Conservation (phyloP, 805 yeast genomes). For the Yarrowia sp. region DNA sequence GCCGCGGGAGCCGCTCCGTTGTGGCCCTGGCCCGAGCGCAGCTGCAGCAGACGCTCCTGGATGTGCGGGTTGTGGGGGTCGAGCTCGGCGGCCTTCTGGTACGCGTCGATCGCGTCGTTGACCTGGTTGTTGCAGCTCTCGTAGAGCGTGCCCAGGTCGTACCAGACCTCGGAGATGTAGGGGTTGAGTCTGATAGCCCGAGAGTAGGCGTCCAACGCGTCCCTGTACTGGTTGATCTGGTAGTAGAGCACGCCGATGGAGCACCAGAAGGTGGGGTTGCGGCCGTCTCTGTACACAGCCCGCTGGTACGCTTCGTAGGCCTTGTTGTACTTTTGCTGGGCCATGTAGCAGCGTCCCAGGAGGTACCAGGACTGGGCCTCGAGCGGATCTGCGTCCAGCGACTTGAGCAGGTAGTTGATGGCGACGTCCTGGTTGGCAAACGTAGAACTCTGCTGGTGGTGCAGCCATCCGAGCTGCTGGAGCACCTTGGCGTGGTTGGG, state of each 20-base stretch:
- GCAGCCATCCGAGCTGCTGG: constrained; percentile 93
- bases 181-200: constrained; percentile 95
- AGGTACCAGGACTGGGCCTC: constrained; percentile 99
- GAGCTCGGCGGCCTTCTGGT: constrained; percentile 90
- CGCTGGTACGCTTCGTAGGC: constrained; percentile 99
- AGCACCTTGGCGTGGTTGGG: constrained; percentile 95
- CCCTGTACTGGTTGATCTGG: constrained; percentile 93
- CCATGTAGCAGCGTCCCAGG: constrained; percentile 95
- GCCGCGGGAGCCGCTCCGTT: constrained; percentile 38
- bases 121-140: constrained; percentile 97
- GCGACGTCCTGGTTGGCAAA: constrained; percentile 84
- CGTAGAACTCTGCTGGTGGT: constrained; percentile 64
- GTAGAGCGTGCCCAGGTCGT: constrained; percentile 93
- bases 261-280: constrained; percentile 98
- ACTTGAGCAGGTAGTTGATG: constrained; percentile 73
- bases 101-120: constrained; percentile 93
- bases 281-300: constrained; percentile 93
- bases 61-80: constrained; percentile 95
- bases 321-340: constrained; percentile 88
- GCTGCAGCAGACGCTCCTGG: constrained; percentile 84
- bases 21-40: constrained; percentile 41
- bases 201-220: constrained; percentile 96
- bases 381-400: constrained; percentile 80
- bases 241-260: constrained; percentile 92
- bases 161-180: constrained; percentile 96